Base-by-base conservation (phyloP, 2,329 filamentous ascomycete genomes). In the Blastomyces gilchristii region DNA sequence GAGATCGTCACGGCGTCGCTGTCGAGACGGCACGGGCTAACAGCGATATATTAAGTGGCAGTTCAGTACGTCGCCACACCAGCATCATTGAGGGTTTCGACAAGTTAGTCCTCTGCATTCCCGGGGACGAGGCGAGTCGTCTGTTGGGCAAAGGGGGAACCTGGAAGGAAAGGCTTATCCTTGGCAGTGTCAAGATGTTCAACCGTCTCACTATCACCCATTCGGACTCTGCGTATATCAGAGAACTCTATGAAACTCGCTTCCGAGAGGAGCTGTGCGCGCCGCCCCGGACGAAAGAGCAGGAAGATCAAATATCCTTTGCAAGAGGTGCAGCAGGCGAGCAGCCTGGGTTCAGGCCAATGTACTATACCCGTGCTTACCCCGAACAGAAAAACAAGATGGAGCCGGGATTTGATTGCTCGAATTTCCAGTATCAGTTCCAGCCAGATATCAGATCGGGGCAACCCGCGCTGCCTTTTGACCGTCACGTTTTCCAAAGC, bases 351-450 rank as follows among this genome's bases (percentile, higher is more conserved):
- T 85, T 83, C 76, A 80, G 81, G 62, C 82, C 83, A 43, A 85
- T 85, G 82, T 85, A 85, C 72, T 80, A 81, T 68, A 85, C 83
- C 67, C 82, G 85, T 63, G 81, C 79, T 67, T 85, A 85, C 69
- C 73, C 75, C 0, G 67, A 78, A 25, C 81, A 83, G 65, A 76
- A 76, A 8, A 79, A 77, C 3, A 85, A 85, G 71, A 81, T 80
- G 45, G 82, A 84, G 71, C 84, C 78, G 80, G 87, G 83, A 63
- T 91, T 90, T 74, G 87, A 91, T 72, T 88, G 86, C 75, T 87
- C 85, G 47, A 88, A 89, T 71, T 90, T 90, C 74, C 87, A 91
- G 71, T 81, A 85, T 54, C 87, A 90, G 70, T 87, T 91, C 66
- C 84, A 84, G 1, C 72, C 72, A 25, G 70, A 71, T 0, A 61